Evolutionary conservation across 805 yeast species (phyloP).

Genomic region (Candida caryicola): DNA sequence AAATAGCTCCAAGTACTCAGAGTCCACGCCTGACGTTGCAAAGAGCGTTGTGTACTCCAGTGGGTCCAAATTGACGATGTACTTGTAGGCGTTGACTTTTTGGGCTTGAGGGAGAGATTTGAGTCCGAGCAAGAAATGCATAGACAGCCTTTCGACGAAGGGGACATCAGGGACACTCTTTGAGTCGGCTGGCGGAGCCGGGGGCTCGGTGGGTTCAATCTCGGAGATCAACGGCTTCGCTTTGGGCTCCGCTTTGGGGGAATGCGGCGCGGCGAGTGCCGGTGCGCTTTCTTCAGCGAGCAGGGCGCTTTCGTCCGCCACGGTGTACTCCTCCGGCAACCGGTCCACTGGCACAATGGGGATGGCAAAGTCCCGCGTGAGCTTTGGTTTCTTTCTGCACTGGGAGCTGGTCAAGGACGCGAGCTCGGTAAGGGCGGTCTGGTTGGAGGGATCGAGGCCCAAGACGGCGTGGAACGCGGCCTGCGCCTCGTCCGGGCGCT

Average conservation of each 20-base stretch:
- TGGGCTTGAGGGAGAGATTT: constrained; percentile 23
- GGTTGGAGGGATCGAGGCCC: constrained; percentile 40
- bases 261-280: background rate
- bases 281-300: background rate
- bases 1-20: constrained; percentile 46
- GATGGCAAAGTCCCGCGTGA: constrained; percentile 12
- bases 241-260: background rate
- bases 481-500: constrained; percentile 22
- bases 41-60: constrained; percentile 30
- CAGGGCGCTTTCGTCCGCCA: background rate
- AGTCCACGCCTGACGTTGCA: constrained; percentile 45
- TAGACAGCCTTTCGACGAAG: constrained; percentile 21
- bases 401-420: constrained; percentile 7
- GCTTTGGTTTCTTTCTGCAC: constrained; percentile 11
- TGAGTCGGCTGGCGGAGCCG: too few species aligned
- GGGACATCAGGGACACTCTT: constrained; percentile 1
- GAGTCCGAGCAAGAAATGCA: constrained; percentile 26
- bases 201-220: background rate
- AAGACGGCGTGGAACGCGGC: constrained; percentile 35
- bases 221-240: background rate
- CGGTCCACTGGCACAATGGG: constrained; percentile 42
- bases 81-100: constrained; percentile 31
- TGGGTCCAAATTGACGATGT: constrained; percentile 30
- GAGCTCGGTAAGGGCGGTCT: constrained; percentile 37
- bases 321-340: constrained; percentile 37